Base-by-base conservation (phyloP, 1,139 yeast genomes). In the Protomyces gravidus region DNA sequence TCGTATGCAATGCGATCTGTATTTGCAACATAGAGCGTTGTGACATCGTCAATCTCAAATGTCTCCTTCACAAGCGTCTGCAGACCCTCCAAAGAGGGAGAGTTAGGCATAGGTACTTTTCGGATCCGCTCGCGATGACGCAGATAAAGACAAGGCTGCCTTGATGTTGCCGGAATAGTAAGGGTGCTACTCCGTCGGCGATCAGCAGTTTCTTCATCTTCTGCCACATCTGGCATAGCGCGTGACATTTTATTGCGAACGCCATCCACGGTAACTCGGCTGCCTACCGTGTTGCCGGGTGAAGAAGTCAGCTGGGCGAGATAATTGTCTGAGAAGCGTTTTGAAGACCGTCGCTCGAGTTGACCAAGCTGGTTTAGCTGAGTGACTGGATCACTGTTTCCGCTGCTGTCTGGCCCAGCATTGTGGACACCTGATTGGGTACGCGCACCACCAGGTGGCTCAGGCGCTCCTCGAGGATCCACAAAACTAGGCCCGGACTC, bases 11-110 rank as follows among this genome's bases (percentile, higher is more conserved):
- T 23, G 5, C 3, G 21, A 15, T 17, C 19, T 17, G 42, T 19
- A 5, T 36, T 17, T n/a, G 42, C 17, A 4, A 36, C 19, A 3
- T 15, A n/a, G 9, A 85, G 77, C 0, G 89, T 78, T 0, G 80
- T 80, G 27, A 79, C 76, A 1, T 73, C 70, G 0, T 81, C 79
- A 64, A 88, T 95, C 65, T 79, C 83, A 5, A 89, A 26, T 19
- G 23, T 52, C 27, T 52, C 30, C n/a, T 15, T 26, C 36, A 47
- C 21, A 15, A 17, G 36, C 17, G 21, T 15, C 5, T 39, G 45
- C 21, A 19, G 9, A 17, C 13, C 15, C 27, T 28, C 45, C 19
- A 23, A 23, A 7, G 30, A 26, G 11, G 23, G 3, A 17, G n/a
- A 3, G 9, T 21, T 49, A 9, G 61, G 26, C 26, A 51, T 33